Evolutionary conservation across 805 yeast species (phyloP).

Genomic region (Ogataea dorogensis): DNA sequence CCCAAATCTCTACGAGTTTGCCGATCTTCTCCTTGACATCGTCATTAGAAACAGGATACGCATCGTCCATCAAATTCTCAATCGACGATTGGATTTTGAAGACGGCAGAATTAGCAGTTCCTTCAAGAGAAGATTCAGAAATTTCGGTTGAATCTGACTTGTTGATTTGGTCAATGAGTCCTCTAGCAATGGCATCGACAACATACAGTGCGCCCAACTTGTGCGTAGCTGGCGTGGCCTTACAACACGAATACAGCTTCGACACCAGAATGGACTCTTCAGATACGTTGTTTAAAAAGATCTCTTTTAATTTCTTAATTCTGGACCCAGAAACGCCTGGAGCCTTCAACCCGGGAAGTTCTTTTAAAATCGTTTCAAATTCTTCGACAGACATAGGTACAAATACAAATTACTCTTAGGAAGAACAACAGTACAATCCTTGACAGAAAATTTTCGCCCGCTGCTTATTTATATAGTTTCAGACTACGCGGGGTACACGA

Average conservation of each 20-base stretch:
- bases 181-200: conserved; percentile 89
- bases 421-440: conserved; percentile 11
- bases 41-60: conserved; percentile 50
- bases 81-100: conserved; percentile 62
- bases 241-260: conserved; percentile 62
- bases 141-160: conserved; percentile 51
- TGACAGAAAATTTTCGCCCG: conserved; percentile 30
- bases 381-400: conserved; percentile 35
- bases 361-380: conserved; percentile 48
- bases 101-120: conserved; percentile 74
- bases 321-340: conserved; percentile 97
- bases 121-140: conserved; percentile 53
- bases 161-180: conserved; percentile 68
- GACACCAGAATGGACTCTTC: conserved; percentile 52
- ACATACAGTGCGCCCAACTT: conserved; percentile 90
- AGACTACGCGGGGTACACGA: conserved; percentile 3
- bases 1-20: conserved; percentile 92
- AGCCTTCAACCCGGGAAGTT: conserved; percentile 60
- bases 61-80: conserved; percentile 60
- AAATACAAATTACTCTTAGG: conserved; percentile 14
- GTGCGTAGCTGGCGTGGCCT: conserved; percentile 71
- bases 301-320: conserved; percentile 77
- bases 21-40: conserved; percentile 71
- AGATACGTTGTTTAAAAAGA: conserved; percentile 66
- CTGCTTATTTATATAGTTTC: conserved; percentile 3